Percentiles rank a stretch among this genome's conserved stretches.
These are phyloP conservation scores for Psilocybe tampanensis DNA, from an alignment of 768 basidiomycete genomes.

Conservation along the genomic window DNA sequence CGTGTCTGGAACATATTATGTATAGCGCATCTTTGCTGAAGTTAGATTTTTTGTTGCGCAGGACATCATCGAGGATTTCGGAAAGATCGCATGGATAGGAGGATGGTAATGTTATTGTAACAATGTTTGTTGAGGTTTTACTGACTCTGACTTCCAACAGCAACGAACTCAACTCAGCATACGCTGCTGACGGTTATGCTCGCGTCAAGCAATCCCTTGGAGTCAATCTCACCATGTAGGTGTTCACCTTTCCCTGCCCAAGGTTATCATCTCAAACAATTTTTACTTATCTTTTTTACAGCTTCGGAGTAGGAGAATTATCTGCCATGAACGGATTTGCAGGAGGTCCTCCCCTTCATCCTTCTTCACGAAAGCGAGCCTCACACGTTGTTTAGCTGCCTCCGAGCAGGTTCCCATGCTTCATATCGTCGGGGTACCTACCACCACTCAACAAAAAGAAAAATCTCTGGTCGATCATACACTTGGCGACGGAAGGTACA, in stretches of 20 bases:
- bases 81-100: slow-evolving; percentile 77
- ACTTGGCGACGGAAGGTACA: slow-evolving; percentile 76
- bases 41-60: slow-evolving; percentile 23
- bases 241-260: neutral
- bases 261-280: neutral
- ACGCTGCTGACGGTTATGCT: slow-evolving; percentile 93
- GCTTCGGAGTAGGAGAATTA: slow-evolving; percentile 90
- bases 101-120: slow-evolving; percentile 53
- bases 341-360: slow-evolving; percentile 47
- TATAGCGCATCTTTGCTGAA: neutral
- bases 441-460: slow-evolving; percentile 66
- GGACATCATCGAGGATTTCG: slow-evolving; percentile 80
- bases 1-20: slow-evolving; percentile 4
- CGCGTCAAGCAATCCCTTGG: slow-evolving; percentile 71
- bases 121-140: neutral
- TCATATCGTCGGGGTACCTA: slow-evolving; percentile 84
- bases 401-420: slow-evolving; percentile 89
- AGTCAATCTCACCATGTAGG: slow-evolving; percentile 42
- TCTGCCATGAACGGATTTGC: slow-evolving; percentile 86
- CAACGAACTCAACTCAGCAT: slow-evolving; percentile 82
- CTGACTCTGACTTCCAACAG: slow-evolving; percentile 33
- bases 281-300: slow-evolving; percentile 23
- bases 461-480: slow-evolving; percentile 85
- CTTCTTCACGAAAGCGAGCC: too few relatives aligned
- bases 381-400: slow-evolving; percentile 46